Base-by-base conservation (phyloP, 192 early-diverging fungal species). In the Coemansia sp. region DNA sequence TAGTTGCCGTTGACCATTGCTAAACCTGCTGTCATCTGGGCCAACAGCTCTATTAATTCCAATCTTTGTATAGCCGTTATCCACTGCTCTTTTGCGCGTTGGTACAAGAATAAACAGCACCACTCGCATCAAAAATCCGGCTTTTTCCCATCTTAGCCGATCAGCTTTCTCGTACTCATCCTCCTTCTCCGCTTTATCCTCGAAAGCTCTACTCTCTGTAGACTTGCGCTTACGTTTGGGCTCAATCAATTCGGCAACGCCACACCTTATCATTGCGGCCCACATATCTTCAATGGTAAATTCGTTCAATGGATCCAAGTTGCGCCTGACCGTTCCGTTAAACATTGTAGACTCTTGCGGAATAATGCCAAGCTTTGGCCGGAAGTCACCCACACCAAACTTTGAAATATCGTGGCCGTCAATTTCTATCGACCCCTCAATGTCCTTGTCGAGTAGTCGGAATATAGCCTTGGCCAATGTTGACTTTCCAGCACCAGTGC, bases 401-500 rank as follows among this genome's bases (percentile, higher is more conserved):
- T 78, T 70, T 3, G 80, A 67, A 41, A 91, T 91, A 70, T 93
- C 87, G 16, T 88, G 63, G n/a, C 86, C 91, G 68, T 94, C 94
- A 65, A 94, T 88, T 4, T 45, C 9, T 46, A 94, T 93, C 3
- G 70, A 64, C 0, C 93, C 92, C 2, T 24, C 24, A 31, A 37
- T 36, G 0, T 67, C 37, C 13, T 19, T 83, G 60, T 89, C 86
- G 24, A 87, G 79, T 5, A 93, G 67, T n/a, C 93, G 86, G 71
- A 94, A 92, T 9, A 92, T 71, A 0, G 88, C 69, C 6, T 74
- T 75, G n/a, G 89, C 79, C 66, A 93, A 77, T 29, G 83, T 85
- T 27, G 75, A 75, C 51, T 90, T 92, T 11, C 89, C 89, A n/a
- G 90, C 89, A 7, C 93, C 93, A 5, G 92, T 92, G 4, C 93